Evolutionary conservation across 768 basidiomycete species (phyloP), one percentile per base, ranked within the genome.

Genomic region (Rhodotorula babjevae): DNA sequence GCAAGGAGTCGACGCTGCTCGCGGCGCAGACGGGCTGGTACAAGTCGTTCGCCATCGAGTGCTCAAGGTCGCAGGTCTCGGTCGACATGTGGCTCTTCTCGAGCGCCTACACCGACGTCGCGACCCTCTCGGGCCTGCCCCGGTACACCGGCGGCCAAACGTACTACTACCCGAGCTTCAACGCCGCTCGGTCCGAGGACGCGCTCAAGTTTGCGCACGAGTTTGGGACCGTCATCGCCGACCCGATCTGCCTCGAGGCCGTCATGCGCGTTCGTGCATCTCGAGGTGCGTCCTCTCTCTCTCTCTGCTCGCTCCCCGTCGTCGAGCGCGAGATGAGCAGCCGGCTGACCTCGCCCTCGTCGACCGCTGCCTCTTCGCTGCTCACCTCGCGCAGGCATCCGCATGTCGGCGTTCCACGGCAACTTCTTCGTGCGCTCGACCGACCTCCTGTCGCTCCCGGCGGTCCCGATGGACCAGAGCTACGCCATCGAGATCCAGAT

Each of bases 51-150:
- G 93, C 96, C 27, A 99, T 98, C 78, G 96, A 98, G 77, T 98
- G 95, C 80, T 97, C 95, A 21, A 88, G 94, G 69, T 89, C 91
- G 10, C 96, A 98, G 81, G 92, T 99, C 58, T 92, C 93, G 0
- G 95, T 98, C 69, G 95, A 98, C 81, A 97, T 99, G 95, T 98
- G 98, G 88, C 84, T 99, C 69, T 98, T 97, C 84, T 91, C 91
- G 76, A 85, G 92, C 15, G 84, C 85, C 29, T 99, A 98, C 80
- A 93, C 94, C 77, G 96, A 98, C 82, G 92, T 98, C 57, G 93
- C 96, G 2, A 93, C 88, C 71, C 85, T 99, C 27, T 89, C 93
- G 21, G 93, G 87, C 79, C 85, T 99, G 27, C 96, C 96, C 33
- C 91, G 94, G 79, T 98, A 99, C 81, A 99, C 96, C 18, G 92